These are phyloP conservation scores for Globisporangium echinulatum DNA, from an alignment of 352 stramenopile species.

Conservation along the genomic window DNA sequence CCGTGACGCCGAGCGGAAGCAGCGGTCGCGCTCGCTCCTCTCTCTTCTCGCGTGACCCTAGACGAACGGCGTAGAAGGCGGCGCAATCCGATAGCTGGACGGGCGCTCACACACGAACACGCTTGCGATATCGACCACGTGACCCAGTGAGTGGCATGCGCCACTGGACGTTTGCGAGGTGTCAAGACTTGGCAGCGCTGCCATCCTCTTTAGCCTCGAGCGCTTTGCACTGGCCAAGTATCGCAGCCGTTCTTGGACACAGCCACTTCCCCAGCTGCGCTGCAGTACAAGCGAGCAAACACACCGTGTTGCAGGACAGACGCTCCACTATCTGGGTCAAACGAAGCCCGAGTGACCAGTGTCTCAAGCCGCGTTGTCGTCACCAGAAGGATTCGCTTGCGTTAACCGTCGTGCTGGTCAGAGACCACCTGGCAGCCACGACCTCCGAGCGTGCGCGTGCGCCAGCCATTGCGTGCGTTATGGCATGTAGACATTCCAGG, in stretches of 20 bases:
- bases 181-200: not conserved
- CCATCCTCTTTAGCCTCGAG: not conserved
- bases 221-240: not conserved
- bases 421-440: no score
- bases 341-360: not conserved
- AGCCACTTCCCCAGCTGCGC: not conserved
- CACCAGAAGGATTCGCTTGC: not conserved
- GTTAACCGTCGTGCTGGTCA: not conserved
- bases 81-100: not conserved
- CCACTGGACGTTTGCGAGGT: not conserved
- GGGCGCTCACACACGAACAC: not conserved
- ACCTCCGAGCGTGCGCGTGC: no score
- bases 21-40: not conserved
- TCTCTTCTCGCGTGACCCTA: not conserved
- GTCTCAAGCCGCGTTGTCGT: not conserved
- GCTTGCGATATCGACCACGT: not conserved
- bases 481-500: no score
- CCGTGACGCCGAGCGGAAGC: not conserved
- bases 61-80: not conserved
- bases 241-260: not conserved
- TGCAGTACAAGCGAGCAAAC: not conserved
- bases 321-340: not conserved
- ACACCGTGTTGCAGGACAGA: not conserved
- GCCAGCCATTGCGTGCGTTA: no score
- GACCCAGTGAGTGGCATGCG: constrained; percentile 2